These are phyloP conservation scores for Quercus rubra DNA, from an alignment of 306 rosid genomes.

Conservation along the genomic window DNA sequence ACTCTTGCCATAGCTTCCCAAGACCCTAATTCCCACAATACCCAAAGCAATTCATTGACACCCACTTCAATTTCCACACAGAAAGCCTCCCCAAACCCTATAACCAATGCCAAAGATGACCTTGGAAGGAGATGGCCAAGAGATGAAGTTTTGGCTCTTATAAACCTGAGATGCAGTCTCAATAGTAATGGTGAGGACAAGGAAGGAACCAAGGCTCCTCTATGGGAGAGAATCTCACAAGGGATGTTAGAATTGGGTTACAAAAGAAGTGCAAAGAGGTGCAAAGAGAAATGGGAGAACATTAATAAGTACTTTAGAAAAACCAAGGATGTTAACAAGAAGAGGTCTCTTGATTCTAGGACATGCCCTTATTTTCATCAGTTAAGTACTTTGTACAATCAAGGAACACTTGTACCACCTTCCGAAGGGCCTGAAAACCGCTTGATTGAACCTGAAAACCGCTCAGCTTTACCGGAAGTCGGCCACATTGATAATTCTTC, in stretches of 20 bases:
- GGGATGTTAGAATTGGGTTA: slow-evolving; percentile 79
- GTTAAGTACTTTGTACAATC: slow-evolving; percentile 49
- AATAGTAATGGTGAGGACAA: slow-evolving; percentile 33
- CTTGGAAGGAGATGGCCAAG: slow-evolving; percentile 86
- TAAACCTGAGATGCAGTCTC: slow-evolving; percentile 62
- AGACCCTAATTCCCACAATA: slow-evolving; percentile 29
- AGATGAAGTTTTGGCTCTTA: slow-evolving; percentile 77
- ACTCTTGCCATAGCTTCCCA: slow-evolving; percentile 10
- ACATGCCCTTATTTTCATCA: slow-evolving; percentile 92
- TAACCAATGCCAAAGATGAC: slow-evolving; percentile 32
- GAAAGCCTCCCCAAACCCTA: slow-evolving; percentile 9
- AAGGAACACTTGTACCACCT: slow-evolving; percentile 40
- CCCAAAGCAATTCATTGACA: slow-evolving; percentile 6
- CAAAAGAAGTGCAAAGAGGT: slow-evolving; percentile 79
- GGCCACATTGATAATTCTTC: slow-evolving; percentile 17
- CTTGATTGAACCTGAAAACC: slow-evolving; percentile 10
- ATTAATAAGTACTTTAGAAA: slow-evolving; percentile 87
- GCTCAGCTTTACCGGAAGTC: not conserved
- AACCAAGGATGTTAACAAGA: slow-evolving; percentile 65
- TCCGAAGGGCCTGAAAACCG: slow-evolving; percentile 27
- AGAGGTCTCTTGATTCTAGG: slow-evolving; percentile 77
- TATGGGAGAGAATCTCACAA: slow-evolving; percentile 92
- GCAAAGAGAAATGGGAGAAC: slow-evolving; percentile 97
- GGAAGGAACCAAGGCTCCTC: slow-evolving; percentile 47
- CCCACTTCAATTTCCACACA: not conserved